Evolutionary conservation across 306 rosid genomes (phyloP).

Genomic region (Cucurbita pepo): DNA sequence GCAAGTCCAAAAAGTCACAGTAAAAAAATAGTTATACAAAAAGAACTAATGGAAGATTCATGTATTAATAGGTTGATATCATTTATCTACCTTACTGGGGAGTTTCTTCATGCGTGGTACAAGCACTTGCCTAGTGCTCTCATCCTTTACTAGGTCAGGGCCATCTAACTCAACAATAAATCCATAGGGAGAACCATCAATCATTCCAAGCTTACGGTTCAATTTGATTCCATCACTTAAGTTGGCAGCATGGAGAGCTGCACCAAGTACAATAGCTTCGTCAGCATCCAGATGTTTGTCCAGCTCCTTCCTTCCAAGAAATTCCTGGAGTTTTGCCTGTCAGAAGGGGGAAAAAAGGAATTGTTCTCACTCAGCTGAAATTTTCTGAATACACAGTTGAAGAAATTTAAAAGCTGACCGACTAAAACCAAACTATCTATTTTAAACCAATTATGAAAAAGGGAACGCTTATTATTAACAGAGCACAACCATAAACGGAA

Average conservation of each 20-base stretch:
- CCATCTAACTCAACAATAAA: conserved; percentile 64
- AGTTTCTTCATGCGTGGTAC: conserved; percentile 80
- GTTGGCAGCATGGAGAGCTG: conserved; percentile 86
- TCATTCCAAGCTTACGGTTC: conserved; percentile 95
- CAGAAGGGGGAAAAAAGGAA: neutral
- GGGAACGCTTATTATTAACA: neutral
- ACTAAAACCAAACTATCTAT: neutral
- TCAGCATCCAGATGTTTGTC: conserved; percentile 97
- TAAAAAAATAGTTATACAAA: neutral
- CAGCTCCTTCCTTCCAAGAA: conserved; percentile 78
- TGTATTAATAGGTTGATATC: neutral
- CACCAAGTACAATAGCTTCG: conserved; percentile 92
- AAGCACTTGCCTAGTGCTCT: conserved; percentile 66
- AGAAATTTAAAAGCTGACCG: neutral
- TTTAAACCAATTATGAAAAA: neutral
- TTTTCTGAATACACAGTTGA: neutral
- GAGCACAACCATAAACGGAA: neutral
- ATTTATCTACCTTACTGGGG: conserved; percentile 62
- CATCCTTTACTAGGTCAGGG: conserved; percentile 57
- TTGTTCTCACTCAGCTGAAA: neutral
- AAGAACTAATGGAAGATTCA: neutral
- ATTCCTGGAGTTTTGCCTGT: conserved; percentile 90
- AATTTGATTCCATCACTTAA: conserved; percentile 95
- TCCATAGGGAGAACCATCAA: conserved; percentile 89
- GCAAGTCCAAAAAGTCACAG: neutral